These are phyloP conservation scores for Conringia planisiliqua DNA, from an alignment of 345 rosid genomes.

Conservation along the genomic window DNA sequence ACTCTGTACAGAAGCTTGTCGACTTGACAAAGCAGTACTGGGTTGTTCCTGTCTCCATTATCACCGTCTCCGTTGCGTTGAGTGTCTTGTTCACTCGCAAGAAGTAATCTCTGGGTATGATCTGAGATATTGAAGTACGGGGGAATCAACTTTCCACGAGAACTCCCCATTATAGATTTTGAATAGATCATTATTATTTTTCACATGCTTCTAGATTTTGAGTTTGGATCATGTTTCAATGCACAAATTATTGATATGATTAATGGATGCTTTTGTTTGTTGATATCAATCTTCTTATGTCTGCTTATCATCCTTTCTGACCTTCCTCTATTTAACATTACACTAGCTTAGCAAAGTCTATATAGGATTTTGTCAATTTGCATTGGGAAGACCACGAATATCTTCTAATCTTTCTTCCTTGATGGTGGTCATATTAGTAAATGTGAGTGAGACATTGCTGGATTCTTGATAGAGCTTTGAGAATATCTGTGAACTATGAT, in stretches of 20 bases:
- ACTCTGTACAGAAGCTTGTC: constrained; percentile 39
- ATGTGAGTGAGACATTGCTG: neutral
- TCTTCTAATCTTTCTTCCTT: neutral
- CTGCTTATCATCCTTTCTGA: neutral
- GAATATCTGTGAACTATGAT: neutral
- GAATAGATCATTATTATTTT: neutral
- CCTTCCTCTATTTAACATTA: neutral
- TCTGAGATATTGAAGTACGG: constrained; percentile 2
- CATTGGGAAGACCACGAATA: neutral
- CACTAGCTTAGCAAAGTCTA: neutral
- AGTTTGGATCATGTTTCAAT: neutral
- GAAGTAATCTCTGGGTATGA: constrained; percentile 39
- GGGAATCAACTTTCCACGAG: constrained; percentile 12
- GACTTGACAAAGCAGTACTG: constrained; percentile 64
- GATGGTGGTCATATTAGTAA: neutral
- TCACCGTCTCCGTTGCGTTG: constrained; percentile 57
- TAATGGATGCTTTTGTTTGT: constrained; percentile 12
- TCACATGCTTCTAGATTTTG: neutral
- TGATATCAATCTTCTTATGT: neutral
- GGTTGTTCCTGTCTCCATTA: constrained; percentile 58
- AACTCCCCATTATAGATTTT: constrained; percentile 7
- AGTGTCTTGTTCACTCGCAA: constrained; percentile 58
- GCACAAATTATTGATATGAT: constrained; percentile 3
- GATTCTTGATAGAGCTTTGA: neutral
- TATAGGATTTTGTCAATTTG: neutral